A percentile compares a stretch with the other conserved stretches of the same genome.
Evolutionary conservation across 495 filamentous ascomycete species (phyloP).

Genomic region (Lineolata rhizophorae): DNA sequence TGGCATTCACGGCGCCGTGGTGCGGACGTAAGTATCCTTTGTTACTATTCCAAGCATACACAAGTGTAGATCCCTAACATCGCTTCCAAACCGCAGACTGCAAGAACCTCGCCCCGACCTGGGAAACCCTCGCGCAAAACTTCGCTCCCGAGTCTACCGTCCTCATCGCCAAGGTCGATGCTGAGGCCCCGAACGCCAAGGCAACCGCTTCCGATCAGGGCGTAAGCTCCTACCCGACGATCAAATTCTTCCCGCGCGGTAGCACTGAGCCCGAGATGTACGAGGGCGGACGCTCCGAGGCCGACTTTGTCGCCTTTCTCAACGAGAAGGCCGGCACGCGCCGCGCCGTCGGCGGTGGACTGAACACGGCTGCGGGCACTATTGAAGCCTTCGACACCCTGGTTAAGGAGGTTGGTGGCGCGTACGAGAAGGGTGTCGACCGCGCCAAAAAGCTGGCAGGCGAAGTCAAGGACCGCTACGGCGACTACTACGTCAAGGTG

Average conservation of each 20-base stretch:
- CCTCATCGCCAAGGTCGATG: constrained; percentile 84
- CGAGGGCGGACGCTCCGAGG: constrained; percentile 55
- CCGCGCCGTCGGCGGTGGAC: constrained; percentile 60
- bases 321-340: constrained; percentile 81
- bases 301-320: constrained; percentile 56
- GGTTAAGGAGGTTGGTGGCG: constrained; percentile 40
- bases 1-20: constrained; percentile 94
- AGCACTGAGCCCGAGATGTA: constrained; percentile 52
- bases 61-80: too few species aligned
- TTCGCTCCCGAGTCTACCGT: constrained; percentile 58
- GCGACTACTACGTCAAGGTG: constrained; percentile 85
- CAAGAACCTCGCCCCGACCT: constrained; percentile 78
- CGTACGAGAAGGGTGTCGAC: constrained; percentile 23
- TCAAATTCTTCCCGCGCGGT: constrained; percentile 93
- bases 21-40: constrained; percentile 64
- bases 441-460: constrained; percentile 36
- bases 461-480: constrained; percentile 51
- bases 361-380: constrained; percentile 63
- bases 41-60: constrained; percentile 4
- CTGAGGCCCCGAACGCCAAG: constrained; percentile 68
- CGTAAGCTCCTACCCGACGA: constrained; percentile 75
- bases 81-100: constrained; percentile 49
- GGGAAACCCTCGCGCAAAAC: constrained; percentile 70
- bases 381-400: constrained; percentile 55
- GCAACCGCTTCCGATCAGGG: constrained; percentile 53